Percentiles rank a stretch among this genome's conserved stretches.
Evolutionary conservation across 2,329 filamentous ascomycete species (phyloP).

Genomic region (Capronia epimyces): DNA sequence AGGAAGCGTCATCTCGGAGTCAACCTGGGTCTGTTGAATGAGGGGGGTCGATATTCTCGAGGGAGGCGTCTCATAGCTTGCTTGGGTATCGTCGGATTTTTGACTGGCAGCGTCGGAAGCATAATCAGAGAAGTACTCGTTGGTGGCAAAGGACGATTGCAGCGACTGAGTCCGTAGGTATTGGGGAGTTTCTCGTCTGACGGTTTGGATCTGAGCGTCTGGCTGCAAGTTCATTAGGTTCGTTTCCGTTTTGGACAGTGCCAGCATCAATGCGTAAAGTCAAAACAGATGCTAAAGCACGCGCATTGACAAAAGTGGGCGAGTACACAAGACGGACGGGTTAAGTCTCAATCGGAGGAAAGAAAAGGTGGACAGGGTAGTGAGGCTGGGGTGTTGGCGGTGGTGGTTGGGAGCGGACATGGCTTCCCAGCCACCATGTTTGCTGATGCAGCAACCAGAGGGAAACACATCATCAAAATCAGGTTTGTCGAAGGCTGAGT

Average conservation of each 20-base stretch:
- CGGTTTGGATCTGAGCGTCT: constrained; percentile 33
- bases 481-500: not conserved
- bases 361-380: constrained; percentile 15
- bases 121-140: constrained; percentile 45
- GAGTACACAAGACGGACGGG: constrained; percentile 6
- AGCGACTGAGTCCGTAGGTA: constrained; percentile 40
- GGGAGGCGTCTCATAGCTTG: constrained; percentile 43
- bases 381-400: constrained; percentile 24
- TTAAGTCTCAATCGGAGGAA: constrained; percentile 13
- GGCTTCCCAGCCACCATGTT: constrained; percentile 19
- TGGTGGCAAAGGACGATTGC: constrained; percentile 46
- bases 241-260: constrained; percentile 19
- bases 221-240: constrained; percentile 32
- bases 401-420: constrained; percentile 24
- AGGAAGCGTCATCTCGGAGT: constrained; percentile 29
- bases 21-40: constrained; percentile 13
- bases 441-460: constrained; percentile 16
- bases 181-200: constrained; percentile 43
- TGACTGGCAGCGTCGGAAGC: constrained; percentile 37
- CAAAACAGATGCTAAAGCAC: constrained; percentile 20
- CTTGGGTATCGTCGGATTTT: constrained; percentile 34
- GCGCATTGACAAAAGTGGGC: constrained; percentile 21
- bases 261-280: constrained; percentile 16
- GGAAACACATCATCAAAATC: constrained; percentile 19
- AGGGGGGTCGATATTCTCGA: constrained; percentile 32